Percentiles rank a stretch among this genome's conserved stretches.
Evolutionary conservation across 176 grass and related monocot species (phyloP).

Genomic region (Oryza nivara): DNA sequence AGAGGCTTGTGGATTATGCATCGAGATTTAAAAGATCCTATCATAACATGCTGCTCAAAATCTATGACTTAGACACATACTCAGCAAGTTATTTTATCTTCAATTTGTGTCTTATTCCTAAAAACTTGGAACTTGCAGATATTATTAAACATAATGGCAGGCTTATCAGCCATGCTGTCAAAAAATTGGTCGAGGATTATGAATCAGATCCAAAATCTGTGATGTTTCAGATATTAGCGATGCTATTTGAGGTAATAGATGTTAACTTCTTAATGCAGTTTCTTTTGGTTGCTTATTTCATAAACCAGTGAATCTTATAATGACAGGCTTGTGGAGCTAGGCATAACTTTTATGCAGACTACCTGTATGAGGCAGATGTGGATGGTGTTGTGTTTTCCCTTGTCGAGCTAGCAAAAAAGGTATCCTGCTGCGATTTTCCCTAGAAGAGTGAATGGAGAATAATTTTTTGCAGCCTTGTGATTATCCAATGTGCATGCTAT

Average conservation of each 20-base stretch:
- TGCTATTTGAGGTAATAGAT: conserved; percentile 86
- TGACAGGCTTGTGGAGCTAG: conserved; percentile 87
- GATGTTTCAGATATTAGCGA: conserved; percentile 76
- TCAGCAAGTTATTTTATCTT: not conserved
- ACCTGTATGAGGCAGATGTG: conserved; percentile 70
- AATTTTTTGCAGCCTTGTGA: conserved; percentile 6
- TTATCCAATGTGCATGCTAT: conserved; percentile 27
- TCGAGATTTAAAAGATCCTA: not conserved
- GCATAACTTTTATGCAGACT: conserved; percentile 71
- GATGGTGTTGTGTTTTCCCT: conserved; percentile 82
- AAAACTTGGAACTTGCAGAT: conserved; percentile 59
- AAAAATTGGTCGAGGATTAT: conserved; percentile 84
- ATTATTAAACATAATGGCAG: conserved; percentile 82
- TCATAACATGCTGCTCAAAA: not conserved
- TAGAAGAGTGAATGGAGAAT: conserved; percentile 1
- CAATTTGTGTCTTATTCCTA: not conserved
- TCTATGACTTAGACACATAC: not conserved
- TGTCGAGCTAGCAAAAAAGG: conserved; percentile 77
- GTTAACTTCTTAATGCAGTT: conserved; percentile 4
- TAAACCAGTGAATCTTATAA: conserved; percentile 37
- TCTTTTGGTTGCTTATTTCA: conserved; percentile 25
- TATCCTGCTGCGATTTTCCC: conserved; percentile 52
- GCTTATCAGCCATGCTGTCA: conserved; percentile 77
- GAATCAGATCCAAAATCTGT: conserved; percentile 69
- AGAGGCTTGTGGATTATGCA: not conserved